Base-by-base conservation (phyloP, 2,329 filamentous ascomycete genomes). In the Penicillium sp. region DNA sequence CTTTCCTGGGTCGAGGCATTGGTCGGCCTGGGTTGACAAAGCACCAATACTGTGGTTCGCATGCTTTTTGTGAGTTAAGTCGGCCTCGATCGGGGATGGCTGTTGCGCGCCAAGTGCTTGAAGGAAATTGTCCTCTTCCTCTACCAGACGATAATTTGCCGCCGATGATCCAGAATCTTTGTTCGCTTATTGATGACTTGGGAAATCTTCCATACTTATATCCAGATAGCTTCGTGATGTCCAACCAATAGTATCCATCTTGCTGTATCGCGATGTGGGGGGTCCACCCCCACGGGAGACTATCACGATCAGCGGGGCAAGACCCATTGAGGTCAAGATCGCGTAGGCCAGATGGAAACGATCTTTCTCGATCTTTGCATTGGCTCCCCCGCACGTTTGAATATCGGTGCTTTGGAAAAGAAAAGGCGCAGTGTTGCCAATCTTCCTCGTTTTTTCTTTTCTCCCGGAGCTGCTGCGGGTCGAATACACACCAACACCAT, bases 131-230 rank as follows among this genome's bases (percentile, higher is more conserved):
- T 24, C 60, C 60, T 3, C 44, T 31, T 21, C 44, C 53, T 26
- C 31, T 55, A 5, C 57, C 57, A 6, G 57, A 50, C 16, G 60
- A 62, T 27, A 41, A 47, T 31, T 31, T 52, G 5, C 60, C 60
- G 3, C 60, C 60, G 13, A 62, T 62, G 57, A 58, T 58, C 27
- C 57, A 62, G 14, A 62, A 58, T 21, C 31, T 62, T n/a, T 62
- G 60, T 48, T 27, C 53, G 8, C 26, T 62, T 31, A 60, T 62
- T 52, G 55, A 62, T 24, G 60, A 60, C 44, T 22, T 62, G 43
- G 60, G 60, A 3, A 58, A 53, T 41, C 49, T 62, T 9, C 57
- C 55, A 37, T 61, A 27, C 44, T 54, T n/a, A 7, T 8, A 35
- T 5, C 14, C 33, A 27, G 26, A 27, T 27, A 35, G n/a, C 3